Evolutionary conservation across 1,284 basidiomycete genomes (phyloP), one percentile per base, ranked within the genome.

Genomic region (Melampsora larici-populina): DNA sequence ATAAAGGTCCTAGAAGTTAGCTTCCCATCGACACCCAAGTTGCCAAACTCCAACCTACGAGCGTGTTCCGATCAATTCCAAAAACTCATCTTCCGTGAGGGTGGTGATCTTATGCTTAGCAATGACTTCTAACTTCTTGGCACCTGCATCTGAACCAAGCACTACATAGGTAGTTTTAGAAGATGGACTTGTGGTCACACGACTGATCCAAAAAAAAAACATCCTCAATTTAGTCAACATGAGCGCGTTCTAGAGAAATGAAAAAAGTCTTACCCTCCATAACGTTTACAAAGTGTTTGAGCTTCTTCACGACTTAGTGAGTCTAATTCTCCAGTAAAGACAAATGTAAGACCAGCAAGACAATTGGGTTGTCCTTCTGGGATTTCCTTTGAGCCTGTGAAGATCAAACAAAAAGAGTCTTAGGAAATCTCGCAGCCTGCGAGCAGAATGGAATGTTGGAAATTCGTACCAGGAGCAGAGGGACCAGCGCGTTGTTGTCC

Each of bases 141-240:
- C 90, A 0, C 97, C 97, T 0, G 96, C 93, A 70, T 92, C 90
- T 31, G 90, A 88, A 1, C 97, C 97, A 0, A 98, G 84, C 11
- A 99, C 88, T 66, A 99, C 94, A 81, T 89, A 99, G 46, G 90
- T 89, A 0, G 96, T 99, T 82, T 91, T 94, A 48, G 91, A 90
- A 0, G 96, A 98, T 0, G 95, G 95, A 33, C 92, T 90, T 0
- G 88, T 87, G 0, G 92, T 92, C 17, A 98, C 92, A 65, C 91
- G 91, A 4, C 93, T 95, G 81, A 7, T n/a, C n/a, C 13, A 11
- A 70, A 63, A 21, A 51, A 17, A 66, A 29, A 68, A 70, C 46
- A 70, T 43, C 24, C n/a, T 26, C 4, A 13, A 43, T 43, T 43
- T 43, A 13, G 40, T 43, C 6, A 43, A 43, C 13, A 33, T 66